Conservation (phyloP, 331 rosid species). For the Ulmus americana region DNA sequence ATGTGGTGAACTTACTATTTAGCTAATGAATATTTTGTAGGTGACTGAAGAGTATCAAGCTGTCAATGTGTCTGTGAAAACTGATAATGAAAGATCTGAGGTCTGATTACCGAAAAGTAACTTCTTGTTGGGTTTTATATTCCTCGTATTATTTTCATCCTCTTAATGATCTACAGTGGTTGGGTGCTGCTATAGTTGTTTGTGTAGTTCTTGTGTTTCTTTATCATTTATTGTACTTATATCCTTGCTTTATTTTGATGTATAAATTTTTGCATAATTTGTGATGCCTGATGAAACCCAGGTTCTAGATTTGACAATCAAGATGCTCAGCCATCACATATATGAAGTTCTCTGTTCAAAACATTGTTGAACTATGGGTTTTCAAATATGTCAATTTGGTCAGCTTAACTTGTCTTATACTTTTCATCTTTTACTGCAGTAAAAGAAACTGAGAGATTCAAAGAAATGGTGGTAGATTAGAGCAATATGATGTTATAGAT, state of each 20-base stretch:
- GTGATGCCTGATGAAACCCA: conserved; percentile 9
- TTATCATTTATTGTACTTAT: background rate
- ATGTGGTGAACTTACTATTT: conserved; percentile 16
- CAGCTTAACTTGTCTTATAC: background rate
- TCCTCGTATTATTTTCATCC: background rate
- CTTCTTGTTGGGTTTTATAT: background rate
- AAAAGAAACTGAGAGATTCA: background rate
- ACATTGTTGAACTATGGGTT: background rate
- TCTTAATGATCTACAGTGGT: background rate
- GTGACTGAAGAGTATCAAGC: conserved; percentile 80
- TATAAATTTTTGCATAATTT: background rate
- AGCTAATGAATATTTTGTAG: conserved; percentile 42
- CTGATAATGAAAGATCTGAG: conserved; percentile 54
- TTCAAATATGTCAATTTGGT: background rate
- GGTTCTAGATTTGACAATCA: background rate
- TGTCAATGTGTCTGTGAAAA: conserved; percentile 73
- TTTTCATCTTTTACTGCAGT: background rate
- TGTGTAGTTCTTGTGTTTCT: background rate
- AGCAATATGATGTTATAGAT: background rate
- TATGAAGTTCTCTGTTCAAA: conserved; percentile 5
- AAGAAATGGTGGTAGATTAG: background rate
- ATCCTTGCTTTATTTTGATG: background rate
- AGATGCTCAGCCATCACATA: conserved; percentile 4
- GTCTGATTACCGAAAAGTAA: conserved; percentile 31
- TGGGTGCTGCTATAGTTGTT: background rate